Percentiles rank a stretch among this genome's conserved stretches.
phyloP scores from a whole-genome alignment of 2,329 filamentous ascomycete species.

The Dothistroma septosporum region DNA sequence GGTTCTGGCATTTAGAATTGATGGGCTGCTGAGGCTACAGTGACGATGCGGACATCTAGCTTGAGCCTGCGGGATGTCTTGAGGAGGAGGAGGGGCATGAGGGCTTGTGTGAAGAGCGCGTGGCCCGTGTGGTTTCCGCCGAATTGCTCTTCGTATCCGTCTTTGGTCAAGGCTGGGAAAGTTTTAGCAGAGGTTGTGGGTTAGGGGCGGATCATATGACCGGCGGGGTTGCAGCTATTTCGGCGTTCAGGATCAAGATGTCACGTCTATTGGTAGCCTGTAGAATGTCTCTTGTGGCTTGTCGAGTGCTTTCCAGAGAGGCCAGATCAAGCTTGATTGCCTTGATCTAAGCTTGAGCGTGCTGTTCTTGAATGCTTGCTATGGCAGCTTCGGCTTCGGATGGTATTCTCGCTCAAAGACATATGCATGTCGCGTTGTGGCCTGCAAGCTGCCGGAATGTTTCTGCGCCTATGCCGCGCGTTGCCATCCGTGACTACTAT shows the following conservation, averaged over 20 bases:
- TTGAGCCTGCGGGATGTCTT: conserved; percentile 17
- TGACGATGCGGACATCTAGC: conserved; percentile 28
- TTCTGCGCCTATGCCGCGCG: conserved; percentile 44
- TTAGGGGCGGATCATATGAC: no score
- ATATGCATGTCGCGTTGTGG: conserved; percentile 43
- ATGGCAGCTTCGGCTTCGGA: conserved; percentile 41
- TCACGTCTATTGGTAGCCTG: no score
- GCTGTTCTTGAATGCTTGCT: conserved; percentile 16
- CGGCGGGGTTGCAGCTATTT: no score
- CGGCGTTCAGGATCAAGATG: no score
- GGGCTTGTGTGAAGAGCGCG: conserved; percentile 28
- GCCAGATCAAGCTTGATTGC: conserved; percentile 48
- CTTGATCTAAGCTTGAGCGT: conserved; percentile 36
- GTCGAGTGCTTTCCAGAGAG: conserved; percentile 35
- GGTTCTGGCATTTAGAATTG: conserved; percentile 12
- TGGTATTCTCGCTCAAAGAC: conserved; percentile 42
- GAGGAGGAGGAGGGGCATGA: conserved; percentile 29
- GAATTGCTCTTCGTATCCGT: conserved; percentile 34
- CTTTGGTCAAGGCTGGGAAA: conserved; percentile 14
- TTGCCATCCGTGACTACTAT: conserved; percentile 44
- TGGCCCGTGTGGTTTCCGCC: conserved; percentile 34
- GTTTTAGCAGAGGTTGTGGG: no score
- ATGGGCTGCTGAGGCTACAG: conserved; percentile 25
- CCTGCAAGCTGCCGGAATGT: conserved; percentile 41
- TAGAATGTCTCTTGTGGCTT: no score